Evolutionary conservation across 805 yeast genomes (phyloP), one percentile per base, ranked within the genome.

Genomic region (Cyberlindnera americana): DNA sequence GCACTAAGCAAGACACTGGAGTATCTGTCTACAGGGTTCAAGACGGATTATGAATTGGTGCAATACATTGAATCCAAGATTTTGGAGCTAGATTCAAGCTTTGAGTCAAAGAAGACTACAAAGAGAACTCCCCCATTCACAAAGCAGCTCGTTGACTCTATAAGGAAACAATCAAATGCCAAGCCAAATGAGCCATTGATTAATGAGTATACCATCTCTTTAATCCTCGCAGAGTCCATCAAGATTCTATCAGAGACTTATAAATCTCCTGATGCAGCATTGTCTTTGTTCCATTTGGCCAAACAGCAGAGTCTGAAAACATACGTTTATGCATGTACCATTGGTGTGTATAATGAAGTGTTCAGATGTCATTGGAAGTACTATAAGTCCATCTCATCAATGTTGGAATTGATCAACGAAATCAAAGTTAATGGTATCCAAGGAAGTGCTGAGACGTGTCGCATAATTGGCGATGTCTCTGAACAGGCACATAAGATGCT

Each of bases 391-490:
- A 44, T 69, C 22, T 53, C 52, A 19, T 51, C 57, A 5, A 59
- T 67, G n/a, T 57, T 60, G 18, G 47, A 50, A 12, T 43, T 65
- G 14, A 52, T 65, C n/a, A 60, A 65, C 14, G 74, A 70, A 40
- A 57, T 70, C 53, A 60, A 59, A 13, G 63, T 66, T 37, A 68
- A 70, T 43, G 73, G 69, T 6, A 60, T 70, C 10, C 56, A 57
- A 24, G 64, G 68, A 4, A 57, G 63, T 37, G 36, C 54, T 5
- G 57, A 50, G 12, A 69, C 73, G 6, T 49, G 57, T 9, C n/a
- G 34, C 2, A 30, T 38, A 5, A 19, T 53, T 13, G 39, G 26
- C 11, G 21, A 24, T 9, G 41, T 50, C 9, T 34, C 48, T 1
- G 28, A 24, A 6, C 49, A 49, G 22, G 37, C 42, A 7, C 43